These are phyloP conservation scores for Penicillium freii DNA, from an alignment of 2,329 filamentous ascomycete species.

Conservation along the genomic window DNA sequence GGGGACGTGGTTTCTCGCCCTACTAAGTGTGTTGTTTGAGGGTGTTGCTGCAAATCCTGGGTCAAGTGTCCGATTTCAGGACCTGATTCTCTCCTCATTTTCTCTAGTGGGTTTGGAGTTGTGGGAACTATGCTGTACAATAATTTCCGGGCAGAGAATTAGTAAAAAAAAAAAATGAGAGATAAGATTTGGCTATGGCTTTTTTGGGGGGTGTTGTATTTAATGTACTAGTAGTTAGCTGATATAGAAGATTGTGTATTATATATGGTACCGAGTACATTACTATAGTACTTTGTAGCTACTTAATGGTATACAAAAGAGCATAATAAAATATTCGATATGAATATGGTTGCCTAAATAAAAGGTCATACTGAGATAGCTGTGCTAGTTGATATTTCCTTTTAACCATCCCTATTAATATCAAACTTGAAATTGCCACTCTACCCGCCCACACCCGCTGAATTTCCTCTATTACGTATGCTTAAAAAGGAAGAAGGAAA, in stretches of 20 bases:
- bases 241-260: neutral
- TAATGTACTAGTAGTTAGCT: neutral
- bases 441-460: constrained; percentile 8
- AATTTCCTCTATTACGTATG: constrained; percentile 4
- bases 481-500: neutral
- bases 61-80: neutral
- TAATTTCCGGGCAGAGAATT: constrained; percentile 30
- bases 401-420: neutral
- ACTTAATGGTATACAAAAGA: neutral
- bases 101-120: constrained; percentile 31
- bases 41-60: constrained; percentile 1
- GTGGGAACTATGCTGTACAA: constrained; percentile 32
- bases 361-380: neutral
- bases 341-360: neutral
- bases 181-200: neutral
- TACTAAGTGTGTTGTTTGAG: constrained; percentile 35
- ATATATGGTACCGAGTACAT: neutral
- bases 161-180: neutral
- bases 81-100: neutral
- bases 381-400: neutral
- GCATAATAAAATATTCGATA: too few relatives aligned
- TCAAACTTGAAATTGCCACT: constrained; percentile 1
- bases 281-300: too few relatives aligned
- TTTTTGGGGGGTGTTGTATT: neutral
- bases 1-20: constrained; percentile 47